Base-by-base conservation (phyloP, 108 stramenopile genomes). In the Cyclotella sp. region DNA sequence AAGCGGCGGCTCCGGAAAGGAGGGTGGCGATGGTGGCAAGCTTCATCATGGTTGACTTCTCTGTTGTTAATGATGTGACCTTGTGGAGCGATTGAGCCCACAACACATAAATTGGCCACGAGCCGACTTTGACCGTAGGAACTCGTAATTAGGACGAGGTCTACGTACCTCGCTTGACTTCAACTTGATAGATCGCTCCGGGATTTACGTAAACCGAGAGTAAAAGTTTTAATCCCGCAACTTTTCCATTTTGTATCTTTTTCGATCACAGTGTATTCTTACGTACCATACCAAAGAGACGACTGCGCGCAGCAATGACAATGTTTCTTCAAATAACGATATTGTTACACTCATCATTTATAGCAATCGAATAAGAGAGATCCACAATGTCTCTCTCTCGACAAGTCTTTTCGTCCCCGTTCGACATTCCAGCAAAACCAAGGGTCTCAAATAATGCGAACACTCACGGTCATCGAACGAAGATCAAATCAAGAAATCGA, bases 371-470 rank as follows among this genome's bases (percentile, higher is more conserved):
- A 14, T 58, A 14, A 24, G 34, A 39, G 18, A 63, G 1, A 42
- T 40, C 40, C 21, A 42, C 18, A 42, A 70, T 70, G 70, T 70
- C 70, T 12, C 13, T 70, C 41, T 70, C 70, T 9, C 61, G 72
- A n/a, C 72, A 49, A 73, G 72, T 73, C 43, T 15, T 73, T 39
- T 51, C 60, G 3, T 73, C 72, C 26, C 72, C 72, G n/a, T 73
- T 73, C 24, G 61, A 63, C 34, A 52, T 73, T 12, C 47, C 62
- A 0, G 0, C 45, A 45, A 59, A 54, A 54, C 53, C 41, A 40
- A 46, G 59, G 27, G 28, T 2, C 10, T 26, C 57, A 29, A 1
- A 3, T 26, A 16, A 8, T 51, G 19, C 69, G 45, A 57, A 40
- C 13, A 34, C 43, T 22, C 22, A 22, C 7, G 45, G 30, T 41